Percentiles rank a stretch among this genome's conserved stretches.
These are phyloP conservation scores for Apiospora aurea DNA, from an alignment of 2,329 filamentous ascomycete genomes.

Conservation along the genomic window DNA sequence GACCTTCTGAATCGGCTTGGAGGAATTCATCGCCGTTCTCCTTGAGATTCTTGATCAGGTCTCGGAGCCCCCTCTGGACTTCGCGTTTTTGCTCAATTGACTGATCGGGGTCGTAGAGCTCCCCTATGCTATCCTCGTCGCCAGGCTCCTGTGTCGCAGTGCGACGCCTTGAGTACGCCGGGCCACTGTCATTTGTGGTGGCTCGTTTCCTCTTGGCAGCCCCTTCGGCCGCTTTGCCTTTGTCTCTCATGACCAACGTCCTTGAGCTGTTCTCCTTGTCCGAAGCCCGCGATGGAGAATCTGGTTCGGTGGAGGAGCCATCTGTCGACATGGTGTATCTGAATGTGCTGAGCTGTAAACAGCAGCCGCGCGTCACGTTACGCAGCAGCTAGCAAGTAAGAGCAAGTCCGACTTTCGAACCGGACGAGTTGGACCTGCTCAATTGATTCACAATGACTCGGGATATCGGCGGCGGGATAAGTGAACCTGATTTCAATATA, in stretches of 20 bases:
- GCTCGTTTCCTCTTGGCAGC: conserved; percentile 41
- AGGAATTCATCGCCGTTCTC: conserved; percentile 79
- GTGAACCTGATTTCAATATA: not conserved
- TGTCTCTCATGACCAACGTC: conserved; percentile 41
- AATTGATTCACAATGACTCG: not conserved
- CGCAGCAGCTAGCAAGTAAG: not conserved
- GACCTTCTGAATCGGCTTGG: conserved; percentile 66
- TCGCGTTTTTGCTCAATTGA: conserved; percentile 74
- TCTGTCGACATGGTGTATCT: not conserved
- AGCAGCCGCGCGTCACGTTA: not conserved
- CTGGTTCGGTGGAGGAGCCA: conserved; percentile 4
- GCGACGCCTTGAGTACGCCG: conserved; percentile 39
- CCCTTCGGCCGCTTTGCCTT: conserved; percentile 35
- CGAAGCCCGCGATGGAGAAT: conserved; percentile 23
- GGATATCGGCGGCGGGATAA: not conserved
- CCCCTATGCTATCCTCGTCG: conserved; percentile 31
- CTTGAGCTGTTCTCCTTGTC: conserved; percentile 27
- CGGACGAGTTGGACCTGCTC: not conserved
- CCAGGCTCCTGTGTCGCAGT: conserved; percentile 36
- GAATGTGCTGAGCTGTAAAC: not conserved
- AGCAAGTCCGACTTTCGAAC: not conserved
- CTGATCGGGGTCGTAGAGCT: conserved; percentile 82
- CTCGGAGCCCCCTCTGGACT: conserved; percentile 73
- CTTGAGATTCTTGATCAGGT: conserved; percentile 63
- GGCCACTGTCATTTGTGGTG: conserved; percentile 39